Evolutionary conservation across 768 basidiomycete species (phyloP), one percentile per base, ranked within the genome.

Genomic region (Rubroboletus satanas): DNA sequence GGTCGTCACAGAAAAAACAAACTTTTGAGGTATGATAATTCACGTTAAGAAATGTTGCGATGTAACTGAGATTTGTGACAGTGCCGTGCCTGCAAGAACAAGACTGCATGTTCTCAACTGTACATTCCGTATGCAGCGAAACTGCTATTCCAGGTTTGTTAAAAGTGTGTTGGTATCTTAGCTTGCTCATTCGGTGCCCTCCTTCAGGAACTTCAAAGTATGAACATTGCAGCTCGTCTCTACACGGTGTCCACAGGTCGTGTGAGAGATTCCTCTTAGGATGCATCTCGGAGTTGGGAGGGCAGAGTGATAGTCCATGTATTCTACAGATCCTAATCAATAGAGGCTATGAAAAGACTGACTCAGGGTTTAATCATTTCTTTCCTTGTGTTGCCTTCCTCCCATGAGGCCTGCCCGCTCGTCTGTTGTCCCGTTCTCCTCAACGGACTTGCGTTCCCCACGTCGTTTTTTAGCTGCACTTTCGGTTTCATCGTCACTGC

Each of bases 81-180:
- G 80, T 99, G 97, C 68, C 90, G 96, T 52, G 90, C 94, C 23
- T 98, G 96, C 75, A 90, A 94, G 69, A 98, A 97, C 77, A 95
- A 95, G 77, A 96, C 93, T 17, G 91, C 91, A 32, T 89, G 89
- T 69, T 93, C 91, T 48, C 94, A 94, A 62, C 69, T 92, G 7
- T 90, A 91, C 64, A 91, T 96, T 70, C 95, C 97, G 28, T 99
- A 99, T 68, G 96, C 97, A 11, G 96, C 96, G 18, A 97, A 98
- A 71, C 73, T 97, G 52, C 79, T 98, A 43, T 94, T 97, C 87
- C 95, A 97, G 83, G 93, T 85, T 64, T 41, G 78, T 70, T 42
- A 14, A 18, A 38, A 9, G 55, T 2, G 10, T 42, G 45, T 48
- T 18, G 41, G 31, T 37, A 18, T 36, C 29, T 29, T 49, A 41